Evolutionary conservation across 768 basidiomycete genomes (phyloP), one percentile per base, ranked within the genome.

Genomic region (Serendipita vermifera): DNA sequence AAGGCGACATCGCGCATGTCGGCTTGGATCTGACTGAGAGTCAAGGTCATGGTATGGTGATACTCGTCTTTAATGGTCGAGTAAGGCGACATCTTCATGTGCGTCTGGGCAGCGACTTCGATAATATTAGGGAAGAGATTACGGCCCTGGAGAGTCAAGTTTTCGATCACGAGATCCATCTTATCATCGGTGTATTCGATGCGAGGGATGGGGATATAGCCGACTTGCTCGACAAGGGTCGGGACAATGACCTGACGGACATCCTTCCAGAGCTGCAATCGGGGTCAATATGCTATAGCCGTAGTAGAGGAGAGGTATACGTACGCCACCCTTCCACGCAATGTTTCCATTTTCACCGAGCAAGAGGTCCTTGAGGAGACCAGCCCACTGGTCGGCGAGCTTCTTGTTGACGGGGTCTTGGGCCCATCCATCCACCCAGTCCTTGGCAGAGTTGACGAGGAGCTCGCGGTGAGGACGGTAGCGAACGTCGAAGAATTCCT

Each of bases 1-100:
- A 98, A 94, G 6, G 86, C 84, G 13, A 96, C 87, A 62, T 97
- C 92, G 14, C 87, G 79, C 79, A 98, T 85, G 62, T 96, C 91
- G 3, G 86, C 85, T 66, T 97, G 92, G 62, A 96, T 86, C 68
- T 97, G 92, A 27, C 73, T 74, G 33, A 96, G 74, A 5, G 79
- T 81, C 55, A 96, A 66, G 33, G 76, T 82, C 65, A 96, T 80
- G 55, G 79, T 76, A 67, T 94, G 88, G 61, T 77, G 75, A 27
- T 73, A 68, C 60, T 80, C 73, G 65, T 88, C 88, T 3, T 69
- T 63, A 58, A 70, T 73, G 33, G 53, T 62, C 53, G 71, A 67
- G 62, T 93, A 91, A 0, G 92, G 91, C 29, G 81, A 83, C 70
- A 97, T 91, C 67, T 82, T 83, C 69, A 89, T 94, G 66, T 86